phyloP scores from a whole-genome alignment of 192 early-diverging fungal genomes.

The Ambispora gerdemannii region DNA sequence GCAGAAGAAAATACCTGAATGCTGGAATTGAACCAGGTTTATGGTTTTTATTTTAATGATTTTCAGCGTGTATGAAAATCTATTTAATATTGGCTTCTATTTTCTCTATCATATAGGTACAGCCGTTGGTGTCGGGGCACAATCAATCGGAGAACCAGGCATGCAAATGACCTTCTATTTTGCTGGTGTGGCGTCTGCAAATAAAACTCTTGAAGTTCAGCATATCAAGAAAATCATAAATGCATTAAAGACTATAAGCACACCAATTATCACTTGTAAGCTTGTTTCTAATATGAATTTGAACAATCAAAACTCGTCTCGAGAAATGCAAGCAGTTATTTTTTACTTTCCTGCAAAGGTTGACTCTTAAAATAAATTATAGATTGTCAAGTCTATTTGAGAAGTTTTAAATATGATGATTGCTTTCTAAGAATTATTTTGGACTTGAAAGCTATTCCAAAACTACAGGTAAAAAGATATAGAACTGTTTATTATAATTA shows the following conservation, averaged over 20 bases:
- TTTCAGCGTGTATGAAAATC: too few species aligned
- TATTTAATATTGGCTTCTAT: too few species aligned
- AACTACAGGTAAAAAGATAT: conserved; percentile 63
- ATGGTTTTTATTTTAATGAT: neutral
- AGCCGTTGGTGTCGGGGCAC: conserved; percentile 94
- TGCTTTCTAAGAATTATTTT: conserved; percentile 79
- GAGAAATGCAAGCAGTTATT: conserved; percentile 63
- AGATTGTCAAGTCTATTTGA: conserved; percentile 90
- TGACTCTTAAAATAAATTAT: neutral
- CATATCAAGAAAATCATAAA: conserved; percentile 99
- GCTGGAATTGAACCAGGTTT: conserved; percentile 90
- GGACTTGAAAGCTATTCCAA: conserved; percentile 76
- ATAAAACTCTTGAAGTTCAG: conserved; percentile 98
- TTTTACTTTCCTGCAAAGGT: neutral
- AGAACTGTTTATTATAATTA: conserved; percentile 5
- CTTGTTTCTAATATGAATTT: conserved; percentile 65
- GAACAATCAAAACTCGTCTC: conserved; percentile 93
- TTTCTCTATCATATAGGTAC: conserved; percentile 36
- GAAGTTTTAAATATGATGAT: conserved; percentile 72
- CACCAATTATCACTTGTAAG: conserved; percentile 83
- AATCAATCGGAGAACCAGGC: conserved; percentile 97
- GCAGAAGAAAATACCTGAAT: conserved; percentile 77
- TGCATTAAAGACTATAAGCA: conserved; percentile 91
- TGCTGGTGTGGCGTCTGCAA: conserved; percentile 98
- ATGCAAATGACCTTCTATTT: conserved; percentile 99